A percentile compares a stretch with the other conserved stretches of the same genome.
Evolutionary conservation across 352 stramenopile species (phyloP).

Genomic region (Phytophthora brassicae): DNA sequence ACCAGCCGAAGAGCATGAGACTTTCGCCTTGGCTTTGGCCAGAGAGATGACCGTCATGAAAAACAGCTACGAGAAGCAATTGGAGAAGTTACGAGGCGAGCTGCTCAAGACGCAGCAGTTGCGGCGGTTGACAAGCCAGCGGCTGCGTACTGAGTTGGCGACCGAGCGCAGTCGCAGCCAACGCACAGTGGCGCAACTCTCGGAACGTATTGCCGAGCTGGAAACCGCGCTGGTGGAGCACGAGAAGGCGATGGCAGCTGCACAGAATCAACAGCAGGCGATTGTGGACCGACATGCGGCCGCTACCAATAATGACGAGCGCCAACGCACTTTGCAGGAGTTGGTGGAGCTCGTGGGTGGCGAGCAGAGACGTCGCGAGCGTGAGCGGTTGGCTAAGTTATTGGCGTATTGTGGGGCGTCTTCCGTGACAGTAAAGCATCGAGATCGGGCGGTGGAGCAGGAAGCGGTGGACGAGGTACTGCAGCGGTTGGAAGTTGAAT

Average conservation of each 20-base stretch:
- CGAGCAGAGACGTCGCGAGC: constrained; percentile 38
- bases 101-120: constrained; percentile 46
- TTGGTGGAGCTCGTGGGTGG: constrained; percentile 31
- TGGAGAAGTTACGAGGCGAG: constrained; percentile 67
- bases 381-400: constrained; percentile 46
- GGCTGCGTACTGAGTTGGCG: constrained; percentile 50
- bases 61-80: constrained; percentile 59
- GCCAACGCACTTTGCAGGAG: constrained; percentile 22
- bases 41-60: constrained; percentile 76
- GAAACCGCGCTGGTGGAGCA: constrained; percentile 41
- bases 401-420: constrained; percentile 67
- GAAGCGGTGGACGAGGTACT: constrained; percentile 14
- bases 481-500: constrained; percentile 5
- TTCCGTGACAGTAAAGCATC: constrained; percentile 52
- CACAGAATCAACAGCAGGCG: constrained; percentile 42
- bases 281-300: constrained; percentile 37
- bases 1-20: constrained; percentile 68
- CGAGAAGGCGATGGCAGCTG: constrained; percentile 19
- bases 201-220: constrained; percentile 40
- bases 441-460: constrained; percentile 25
- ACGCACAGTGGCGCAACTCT: constrained; percentile 41
- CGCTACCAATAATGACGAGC: constrained; percentile 23
- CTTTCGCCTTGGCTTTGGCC: constrained; percentile 65
- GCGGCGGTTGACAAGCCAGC: constrained; percentile 45
- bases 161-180: constrained; percentile 51